Percentiles rank a stretch among this genome's conserved stretches.
Evolutionary conservation across 2,329 filamentous ascomycete genomes (phyloP).

Genomic region (Aspergillus luchuensis): DNA sequence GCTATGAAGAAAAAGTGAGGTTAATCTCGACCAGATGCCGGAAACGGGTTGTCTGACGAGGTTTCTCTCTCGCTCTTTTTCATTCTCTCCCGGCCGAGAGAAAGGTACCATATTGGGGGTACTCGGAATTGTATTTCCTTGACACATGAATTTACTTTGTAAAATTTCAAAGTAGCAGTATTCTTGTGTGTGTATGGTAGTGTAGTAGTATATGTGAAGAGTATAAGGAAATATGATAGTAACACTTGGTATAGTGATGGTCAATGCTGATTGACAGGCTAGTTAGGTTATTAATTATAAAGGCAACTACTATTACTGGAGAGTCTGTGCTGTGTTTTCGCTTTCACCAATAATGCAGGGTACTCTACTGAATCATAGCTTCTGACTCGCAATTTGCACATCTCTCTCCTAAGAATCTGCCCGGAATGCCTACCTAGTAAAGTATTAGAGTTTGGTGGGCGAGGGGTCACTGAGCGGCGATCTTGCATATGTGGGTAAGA

Average conservation of each 20-base stretch:
- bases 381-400: background rate
- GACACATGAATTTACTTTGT: background rate
- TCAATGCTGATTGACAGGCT: background rate
- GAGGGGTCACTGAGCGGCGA: background rate
- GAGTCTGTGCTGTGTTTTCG: no score
- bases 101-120: background rate
- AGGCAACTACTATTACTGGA: no score
- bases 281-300: no score
- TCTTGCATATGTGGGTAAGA: background rate
- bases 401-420: no score
- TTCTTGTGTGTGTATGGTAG: no score
- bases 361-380: background rate
- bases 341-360: background rate
- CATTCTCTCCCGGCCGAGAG: no score
- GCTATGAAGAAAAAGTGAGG: no score
- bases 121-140: background rate
- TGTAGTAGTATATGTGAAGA: background rate
- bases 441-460: background rate
- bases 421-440: background rate
- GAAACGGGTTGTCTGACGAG: no score
- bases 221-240: background rate
- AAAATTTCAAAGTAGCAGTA: no score
- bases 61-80: no score
- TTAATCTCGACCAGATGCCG: no score
- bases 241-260: background rate